Percentiles rank a stretch among this genome's conserved stretches.
Evolutionary conservation across 2,329 filamentous ascomycete genomes (phyloP).

Genomic region (Huntiella savannae): DNA sequence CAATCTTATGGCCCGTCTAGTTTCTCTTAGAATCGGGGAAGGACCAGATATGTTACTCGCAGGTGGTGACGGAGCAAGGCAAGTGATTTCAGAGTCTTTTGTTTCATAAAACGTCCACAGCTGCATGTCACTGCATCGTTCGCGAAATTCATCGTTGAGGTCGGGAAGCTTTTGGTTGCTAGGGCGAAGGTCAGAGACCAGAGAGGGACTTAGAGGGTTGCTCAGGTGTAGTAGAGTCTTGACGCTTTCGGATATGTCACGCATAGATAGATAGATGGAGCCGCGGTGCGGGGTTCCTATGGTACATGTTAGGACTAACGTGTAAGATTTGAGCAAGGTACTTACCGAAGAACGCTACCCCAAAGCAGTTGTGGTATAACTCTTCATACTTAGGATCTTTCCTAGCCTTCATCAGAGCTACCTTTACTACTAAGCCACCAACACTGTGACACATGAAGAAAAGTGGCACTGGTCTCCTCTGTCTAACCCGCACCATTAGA

Average conservation of each 20-base stretch:
- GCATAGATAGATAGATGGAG: slow-evolving; percentile 42
- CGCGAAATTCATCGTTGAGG: slow-evolving; percentile 35
- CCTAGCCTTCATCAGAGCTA: slow-evolving; percentile 31
- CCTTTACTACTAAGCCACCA: slow-evolving; percentile 40
- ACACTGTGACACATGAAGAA: slow-evolving; percentile 43
- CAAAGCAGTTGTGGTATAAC: slow-evolving; percentile 37
- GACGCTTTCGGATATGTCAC: slow-evolving; percentile 34
- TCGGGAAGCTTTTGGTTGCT: slow-evolving; percentile 29
- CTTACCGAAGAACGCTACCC: slow-evolving; percentile 40
- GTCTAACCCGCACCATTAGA: slow-evolving; percentile 20
- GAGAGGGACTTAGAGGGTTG: slow-evolving; percentile 27
- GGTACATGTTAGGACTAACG: neutral
- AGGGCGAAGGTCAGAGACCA: slow-evolving; percentile 31
- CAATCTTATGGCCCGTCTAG: slow-evolving; percentile 20
- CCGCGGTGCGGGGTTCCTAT: slow-evolving; percentile 41
- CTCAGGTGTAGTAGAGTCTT: slow-evolving; percentile 31
- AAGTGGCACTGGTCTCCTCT: slow-evolving; percentile 20
- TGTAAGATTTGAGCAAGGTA: slow-evolving; percentile 6
- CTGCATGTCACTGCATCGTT: slow-evolving; percentile 36
- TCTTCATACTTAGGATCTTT: slow-evolving; percentile 20
- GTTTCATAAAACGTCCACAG: slow-evolving; percentile 47
- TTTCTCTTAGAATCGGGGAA: slow-evolving; percentile 20
- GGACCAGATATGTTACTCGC: neutral
- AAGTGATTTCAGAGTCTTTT: slow-evolving; percentile 22
- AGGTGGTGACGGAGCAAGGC: neutral